These are phyloP conservation scores for Phyllosticta ampelicida DNA, from an alignment of 2,329 filamentous ascomycete genomes.

Conservation along the genomic window DNA sequence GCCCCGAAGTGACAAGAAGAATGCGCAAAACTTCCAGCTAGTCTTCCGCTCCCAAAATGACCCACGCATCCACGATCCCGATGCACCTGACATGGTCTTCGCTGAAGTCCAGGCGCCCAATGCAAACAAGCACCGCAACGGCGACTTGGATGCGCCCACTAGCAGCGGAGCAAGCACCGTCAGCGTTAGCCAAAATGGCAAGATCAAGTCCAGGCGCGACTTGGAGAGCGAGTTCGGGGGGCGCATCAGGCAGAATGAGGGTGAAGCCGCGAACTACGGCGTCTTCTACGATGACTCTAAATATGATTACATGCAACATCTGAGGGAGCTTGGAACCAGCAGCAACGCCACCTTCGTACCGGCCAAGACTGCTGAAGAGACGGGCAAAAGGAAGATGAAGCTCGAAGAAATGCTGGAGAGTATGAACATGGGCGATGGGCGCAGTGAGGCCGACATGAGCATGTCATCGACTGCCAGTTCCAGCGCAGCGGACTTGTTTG, in stretches of 20 bases:
- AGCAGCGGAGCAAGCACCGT: constrained; percentile 13
- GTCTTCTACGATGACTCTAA: constrained; percentile 90
- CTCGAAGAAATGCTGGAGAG: constrained; percentile 70
- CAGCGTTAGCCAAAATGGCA: constrained; percentile 22
- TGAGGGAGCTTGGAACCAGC: constrained; percentile 65
- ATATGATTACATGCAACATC: constrained; percentile 99
- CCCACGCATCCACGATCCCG: constrained; percentile 85
- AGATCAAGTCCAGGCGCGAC: constrained; percentile 61
- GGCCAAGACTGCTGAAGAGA: constrained; percentile 45
- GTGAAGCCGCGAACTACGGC: constrained; percentile 87
- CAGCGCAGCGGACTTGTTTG: constrained; percentile 46
- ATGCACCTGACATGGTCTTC: constrained; percentile 82
- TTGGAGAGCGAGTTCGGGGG: constrained; percentile 61
- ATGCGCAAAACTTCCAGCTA: constrained; percentile 83
- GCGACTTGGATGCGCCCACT: constrained; percentile 11
- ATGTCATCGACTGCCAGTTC: constrained; percentile 26
- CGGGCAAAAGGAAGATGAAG: constrained; percentile 59
- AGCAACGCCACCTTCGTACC: constrained; percentile 73
- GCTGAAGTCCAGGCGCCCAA: constrained; percentile 48
- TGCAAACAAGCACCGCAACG: constrained; percentile 12
- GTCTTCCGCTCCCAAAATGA: constrained; percentile 96
- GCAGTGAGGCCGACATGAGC: constrained; percentile 33
- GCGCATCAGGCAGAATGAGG: constrained; percentile 74
- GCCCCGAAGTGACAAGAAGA: constrained; percentile 65
- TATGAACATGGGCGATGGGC: constrained; percentile 31